These are phyloP conservation scores for Venturia nashicola DNA, from an alignment of 2,329 filamentous ascomycete species.

Conservation along the genomic window DNA sequence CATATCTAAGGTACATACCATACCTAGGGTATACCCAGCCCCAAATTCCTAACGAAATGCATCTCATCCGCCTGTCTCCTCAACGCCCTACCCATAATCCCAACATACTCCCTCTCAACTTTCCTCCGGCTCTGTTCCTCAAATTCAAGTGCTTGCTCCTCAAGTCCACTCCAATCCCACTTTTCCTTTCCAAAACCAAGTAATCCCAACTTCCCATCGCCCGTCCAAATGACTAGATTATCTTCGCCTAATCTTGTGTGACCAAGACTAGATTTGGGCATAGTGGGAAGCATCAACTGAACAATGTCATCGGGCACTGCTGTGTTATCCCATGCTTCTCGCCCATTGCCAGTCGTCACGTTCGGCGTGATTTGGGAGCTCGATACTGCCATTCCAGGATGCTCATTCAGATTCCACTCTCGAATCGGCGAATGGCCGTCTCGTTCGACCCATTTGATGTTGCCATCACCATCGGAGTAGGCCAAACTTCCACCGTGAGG, in stretches of 20 bases:
- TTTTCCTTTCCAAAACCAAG: constrained; percentile 35
- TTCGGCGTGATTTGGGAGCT: neutral
- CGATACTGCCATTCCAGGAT: neutral
- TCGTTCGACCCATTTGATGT: constrained; percentile 81
- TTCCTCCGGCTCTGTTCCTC: constrained; percentile 39
- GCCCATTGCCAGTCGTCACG: constrained; percentile 1
- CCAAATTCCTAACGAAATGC: constrained; percentile 58
- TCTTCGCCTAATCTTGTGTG: constrained; percentile 27
- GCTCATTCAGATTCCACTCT: constrained; percentile 42
- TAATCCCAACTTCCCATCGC: constrained; percentile 63
- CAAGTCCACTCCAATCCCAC: constrained; percentile 1
- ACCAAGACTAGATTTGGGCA: constrained; percentile 19
- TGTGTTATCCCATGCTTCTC: constrained; percentile 10
- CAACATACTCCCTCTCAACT: constrained; percentile 50
- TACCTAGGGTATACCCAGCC: constrained; percentile 37
- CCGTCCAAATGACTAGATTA: constrained; percentile 77
- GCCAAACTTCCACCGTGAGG: constrained; percentile 74
- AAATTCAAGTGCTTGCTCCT: constrained; percentile 16
- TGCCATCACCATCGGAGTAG: constrained; percentile 72
- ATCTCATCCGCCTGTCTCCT: constrained; percentile 70
- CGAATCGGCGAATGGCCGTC: constrained; percentile 52
- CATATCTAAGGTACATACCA: no score
- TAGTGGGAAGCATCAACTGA: constrained; percentile 59
- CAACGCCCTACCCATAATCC: constrained; percentile 61
- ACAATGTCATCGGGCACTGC: constrained; percentile 53